phyloP scores from a whole-genome alignment of 176 grass and related monocot species.

The Rhynchospora breviuscula region DNA sequence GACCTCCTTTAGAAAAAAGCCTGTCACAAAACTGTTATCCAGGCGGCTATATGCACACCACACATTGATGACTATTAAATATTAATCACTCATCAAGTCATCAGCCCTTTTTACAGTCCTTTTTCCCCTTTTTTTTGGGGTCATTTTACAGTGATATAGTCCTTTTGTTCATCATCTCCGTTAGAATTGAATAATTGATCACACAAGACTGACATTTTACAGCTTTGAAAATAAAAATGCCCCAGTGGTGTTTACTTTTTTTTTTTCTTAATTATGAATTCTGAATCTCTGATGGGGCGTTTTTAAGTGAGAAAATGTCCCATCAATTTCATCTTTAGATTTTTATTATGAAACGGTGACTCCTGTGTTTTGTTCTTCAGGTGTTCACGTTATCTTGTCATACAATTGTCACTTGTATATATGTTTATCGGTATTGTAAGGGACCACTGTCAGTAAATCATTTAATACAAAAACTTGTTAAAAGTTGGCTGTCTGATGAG shows the following conservation, averaged over 20 bases:
- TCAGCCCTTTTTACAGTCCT: slow-evolving; percentile 9
- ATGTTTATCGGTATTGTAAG: not conserved
- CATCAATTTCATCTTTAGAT: not conserved
- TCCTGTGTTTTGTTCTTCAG: not conserved
- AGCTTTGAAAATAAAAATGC: not conserved
- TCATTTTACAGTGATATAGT: no score
- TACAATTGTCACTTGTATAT: slow-evolving; percentile 1
- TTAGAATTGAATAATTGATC: not conserved
- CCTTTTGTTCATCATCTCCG: not conserved
- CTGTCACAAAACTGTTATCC: not conserved
- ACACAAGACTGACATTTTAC: not conserved
- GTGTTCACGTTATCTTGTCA: not conserved
- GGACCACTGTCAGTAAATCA: not conserved
- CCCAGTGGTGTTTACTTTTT: not conserved
- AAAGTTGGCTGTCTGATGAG: not conserved
- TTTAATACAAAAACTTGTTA: not conserved
- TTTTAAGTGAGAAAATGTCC: not conserved
- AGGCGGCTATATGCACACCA: slow-evolving; percentile 15
- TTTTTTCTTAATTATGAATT: not conserved
- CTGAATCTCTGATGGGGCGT: not conserved
- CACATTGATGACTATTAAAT: not conserved
- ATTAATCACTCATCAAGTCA: not conserved
- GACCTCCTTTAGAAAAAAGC: not conserved
- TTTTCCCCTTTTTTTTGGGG: not conserved
- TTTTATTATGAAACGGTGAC: slow-evolving; percentile 1